phyloP scores from a whole-genome alignment of 2,329 filamentous ascomycete genomes.

The Beauveria brongniartii region DNA sequence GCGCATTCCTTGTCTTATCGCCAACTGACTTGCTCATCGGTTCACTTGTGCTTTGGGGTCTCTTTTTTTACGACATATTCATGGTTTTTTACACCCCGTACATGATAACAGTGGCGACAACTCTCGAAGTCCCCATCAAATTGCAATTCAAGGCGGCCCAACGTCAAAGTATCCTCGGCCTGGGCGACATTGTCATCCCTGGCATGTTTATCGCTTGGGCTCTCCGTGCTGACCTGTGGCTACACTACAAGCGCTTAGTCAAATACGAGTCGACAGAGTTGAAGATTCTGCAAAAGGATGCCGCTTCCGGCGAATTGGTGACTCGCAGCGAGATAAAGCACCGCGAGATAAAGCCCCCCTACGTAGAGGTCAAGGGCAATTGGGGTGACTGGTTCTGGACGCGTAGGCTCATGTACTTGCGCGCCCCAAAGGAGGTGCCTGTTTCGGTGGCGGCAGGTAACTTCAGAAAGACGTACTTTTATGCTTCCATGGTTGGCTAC shows the following conservation, averaged over 20 bases:
- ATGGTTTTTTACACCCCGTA: slow-evolving; percentile 84
- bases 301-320: slow-evolving; percentile 24
- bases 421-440: slow-evolving; percentile 19
- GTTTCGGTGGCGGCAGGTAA: slow-evolving; percentile 29
- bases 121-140: slow-evolving; percentile 87
- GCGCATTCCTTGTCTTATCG: slow-evolving; percentile 73
- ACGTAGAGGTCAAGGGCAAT: slow-evolving; percentile 54
- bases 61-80: slow-evolving; percentile 94
- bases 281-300: slow-evolving; percentile 25
- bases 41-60: slow-evolving; percentile 63
- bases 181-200: slow-evolving; percentile 90
- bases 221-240: slow-evolving; percentile 83
- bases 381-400: slow-evolving; percentile 88
- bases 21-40: slow-evolving; percentile 83
- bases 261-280: slow-evolving; percentile 33
- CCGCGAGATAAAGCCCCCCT: slow-evolving; percentile 43
- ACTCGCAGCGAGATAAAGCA: slow-evolving; percentile 32
- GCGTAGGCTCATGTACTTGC: slow-evolving; percentile 21
- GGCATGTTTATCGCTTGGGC: slow-evolving; percentile 85
- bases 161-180: slow-evolving; percentile 73
- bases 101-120: slow-evolving; percentile 82
- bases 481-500: slow-evolving; percentile 69
- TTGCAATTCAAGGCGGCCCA: slow-evolving; percentile 64
- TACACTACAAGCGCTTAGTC: slow-evolving; percentile 67
- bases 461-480: slow-evolving; percentile 84